Percentiles rank a stretch among this genome's conserved stretches.
These are phyloP conservation scores for Polyrhizophydium stewartii DNA, from an alignment of 371 early-diverging fungal genomes.

Conservation along the genomic window DNA sequence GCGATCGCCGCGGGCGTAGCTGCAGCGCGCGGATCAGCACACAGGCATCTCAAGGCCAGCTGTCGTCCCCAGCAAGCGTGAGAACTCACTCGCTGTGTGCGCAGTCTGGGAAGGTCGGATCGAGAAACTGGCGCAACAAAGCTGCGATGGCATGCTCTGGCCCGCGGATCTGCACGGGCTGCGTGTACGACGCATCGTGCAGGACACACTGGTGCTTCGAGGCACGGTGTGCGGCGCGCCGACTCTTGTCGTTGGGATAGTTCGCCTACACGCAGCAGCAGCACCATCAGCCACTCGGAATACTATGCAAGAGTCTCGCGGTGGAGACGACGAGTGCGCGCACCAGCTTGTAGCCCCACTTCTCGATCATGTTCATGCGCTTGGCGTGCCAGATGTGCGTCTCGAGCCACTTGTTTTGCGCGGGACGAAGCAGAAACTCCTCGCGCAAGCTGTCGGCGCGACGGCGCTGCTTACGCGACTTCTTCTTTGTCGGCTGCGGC, in stretches of 20 bases:
- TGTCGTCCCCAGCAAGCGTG: constrained; percentile 5
- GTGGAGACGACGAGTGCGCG: constrained; percentile 5
- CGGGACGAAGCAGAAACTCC: constrained; percentile 32
- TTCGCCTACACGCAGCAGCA: constrained; percentile 43
- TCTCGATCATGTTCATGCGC: constrained; percentile 85
- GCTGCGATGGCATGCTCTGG: constrained; percentile 33
- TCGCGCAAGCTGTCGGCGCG: constrained; percentile 13
- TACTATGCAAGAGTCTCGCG: not conserved
- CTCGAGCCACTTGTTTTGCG: constrained; percentile 80
- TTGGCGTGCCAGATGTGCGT: constrained; percentile 99
- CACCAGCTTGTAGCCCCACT: constrained; percentile 83
- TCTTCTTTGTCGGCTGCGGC: constrained; percentile 9
- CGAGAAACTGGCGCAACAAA: constrained; percentile 52
- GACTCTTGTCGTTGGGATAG: constrained; percentile 82
- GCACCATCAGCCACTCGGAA: not conserved
- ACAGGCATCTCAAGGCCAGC: not conserved
- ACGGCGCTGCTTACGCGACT: constrained; percentile 11
- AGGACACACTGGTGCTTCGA: constrained; percentile 65
- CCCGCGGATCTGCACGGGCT: constrained; percentile 70
- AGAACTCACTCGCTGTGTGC: constrained; percentile 52
- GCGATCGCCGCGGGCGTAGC: not conserved
- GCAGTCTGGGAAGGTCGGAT: constrained; percentile 59
- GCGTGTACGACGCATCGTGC: constrained; percentile 80
- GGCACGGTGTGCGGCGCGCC: constrained; percentile 69
- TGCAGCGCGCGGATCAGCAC: not conserved